Evolutionary conservation across 805 yeast species (phyloP), one percentile per base, ranked within the genome.

Genomic region (Suhomyces vadensis): DNA sequence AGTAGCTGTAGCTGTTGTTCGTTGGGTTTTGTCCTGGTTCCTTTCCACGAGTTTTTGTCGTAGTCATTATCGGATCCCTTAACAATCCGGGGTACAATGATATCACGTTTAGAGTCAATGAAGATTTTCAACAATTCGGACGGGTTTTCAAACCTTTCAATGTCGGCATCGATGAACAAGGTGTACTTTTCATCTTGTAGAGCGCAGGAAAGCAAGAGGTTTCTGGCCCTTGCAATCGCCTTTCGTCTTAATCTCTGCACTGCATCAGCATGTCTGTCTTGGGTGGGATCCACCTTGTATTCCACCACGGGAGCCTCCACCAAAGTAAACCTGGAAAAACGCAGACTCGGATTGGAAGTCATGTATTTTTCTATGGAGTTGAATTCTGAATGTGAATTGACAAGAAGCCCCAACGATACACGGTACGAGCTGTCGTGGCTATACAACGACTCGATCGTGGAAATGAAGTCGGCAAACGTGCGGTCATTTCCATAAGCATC

Each of bases 41-140:
- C 74, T n/a, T 56, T 51, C 75, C 75, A 70, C 0, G 73, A 60
- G 50, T 70, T 70, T 39, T 50, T 59, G 49, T 71, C 75, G 46
- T 69, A 70, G 45, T 71, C 75, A 7, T 26, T 35, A 31, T 44
- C 40, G 23, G 45, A 40, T 1, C 51, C 58, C 24, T 55, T 53
- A 16, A 53, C 47, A 5, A 70, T 52, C 25, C 74, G 46, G 3
- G 75, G 75, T 6, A 69, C 74, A 5, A 66, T 52, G 10, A 71
- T 66, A 44, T 69, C 74, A 24, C 55, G 54, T 2, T 45, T 52
- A 3, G 70, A 56, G 3, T 48, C 43, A 11, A 69, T 50, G 43
- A 69, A 68, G 14, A 27, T 27, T 4, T 21, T 11, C 5, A 46
- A 27, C 55, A 64, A 54, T 29, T 61, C 60, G 6, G 11, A 6